Evolutionary conservation across 805 yeast genomes (phyloP).

Genomic region (Saccharomycopsis vini): DNA sequence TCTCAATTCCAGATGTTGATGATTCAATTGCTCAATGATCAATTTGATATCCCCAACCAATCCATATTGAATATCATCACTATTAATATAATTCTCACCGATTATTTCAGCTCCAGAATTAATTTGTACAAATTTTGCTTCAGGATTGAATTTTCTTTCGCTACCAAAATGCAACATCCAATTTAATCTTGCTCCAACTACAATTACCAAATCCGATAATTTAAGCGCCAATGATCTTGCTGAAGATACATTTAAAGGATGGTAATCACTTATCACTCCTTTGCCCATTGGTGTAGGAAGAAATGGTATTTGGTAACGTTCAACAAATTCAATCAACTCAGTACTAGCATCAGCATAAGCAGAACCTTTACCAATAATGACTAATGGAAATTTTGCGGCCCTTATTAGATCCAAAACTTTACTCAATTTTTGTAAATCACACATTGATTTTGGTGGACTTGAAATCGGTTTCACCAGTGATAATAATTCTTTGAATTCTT

Average conservation of each 20-base stretch:
- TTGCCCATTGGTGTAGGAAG: constrained; percentile 77
- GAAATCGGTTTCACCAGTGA: constrained; percentile 19
- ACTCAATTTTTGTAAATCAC: constrained; percentile 29
- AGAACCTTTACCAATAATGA: constrained; percentile 62
- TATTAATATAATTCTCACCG: constrained; percentile 22
- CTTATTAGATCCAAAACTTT: constrained; percentile 29
- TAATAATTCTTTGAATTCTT: constrained; percentile 18
- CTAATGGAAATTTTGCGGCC: constrained; percentile 38
- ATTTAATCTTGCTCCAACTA: constrained; percentile 60
- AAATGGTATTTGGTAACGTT: constrained; percentile 40
- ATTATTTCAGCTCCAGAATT: constrained; percentile 13
- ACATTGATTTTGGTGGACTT: constrained; percentile 25
- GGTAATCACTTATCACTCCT: constrained; percentile 51
- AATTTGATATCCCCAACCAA: constrained; percentile 44
- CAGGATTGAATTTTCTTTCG: constrained; percentile 30
- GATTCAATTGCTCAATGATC: neutral
- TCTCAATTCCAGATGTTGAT: constrained; percentile 10
- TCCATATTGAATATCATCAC: constrained; percentile 31
- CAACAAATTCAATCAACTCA: constrained; percentile 34
- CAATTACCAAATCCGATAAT: constrained; percentile 47
- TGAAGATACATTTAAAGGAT: constrained; percentile 43
- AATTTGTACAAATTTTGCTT: constrained; percentile 50
- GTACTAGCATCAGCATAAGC: constrained; percentile 37
- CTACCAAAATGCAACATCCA: constrained; percentile 66
- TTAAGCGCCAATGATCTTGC: constrained; percentile 55